Conservation (phyloP, 768 basidiomycete species). For the Lentinus tigrinus region DNA sequence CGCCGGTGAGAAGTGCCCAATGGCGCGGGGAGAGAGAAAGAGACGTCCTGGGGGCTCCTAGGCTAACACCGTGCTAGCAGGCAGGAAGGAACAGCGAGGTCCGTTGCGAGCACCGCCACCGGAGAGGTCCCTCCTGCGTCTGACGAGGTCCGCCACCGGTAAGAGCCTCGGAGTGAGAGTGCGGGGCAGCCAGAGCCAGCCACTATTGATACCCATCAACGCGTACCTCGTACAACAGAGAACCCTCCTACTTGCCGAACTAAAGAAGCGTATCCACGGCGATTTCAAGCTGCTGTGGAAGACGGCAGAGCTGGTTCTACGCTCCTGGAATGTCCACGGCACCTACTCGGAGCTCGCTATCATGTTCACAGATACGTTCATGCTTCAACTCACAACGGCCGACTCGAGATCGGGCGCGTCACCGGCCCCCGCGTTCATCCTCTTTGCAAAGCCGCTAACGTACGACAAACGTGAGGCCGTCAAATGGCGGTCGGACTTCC, state of each 20-base stretch:
- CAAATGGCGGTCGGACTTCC: background rate
- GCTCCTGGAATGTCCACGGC: background rate
- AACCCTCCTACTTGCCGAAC: background rate
- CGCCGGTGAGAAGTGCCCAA: too few species aligned
- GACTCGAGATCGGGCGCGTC: background rate
- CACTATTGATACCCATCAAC: too few species aligned
- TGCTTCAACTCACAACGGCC: background rate
- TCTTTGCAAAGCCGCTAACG: background rate
- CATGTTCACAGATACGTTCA: background rate
- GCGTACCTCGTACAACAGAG: background rate
- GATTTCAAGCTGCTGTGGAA: background rate
- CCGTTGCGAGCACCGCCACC: too few species aligned
- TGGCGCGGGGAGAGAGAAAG: too few species aligned
- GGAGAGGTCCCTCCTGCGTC: too few species aligned
- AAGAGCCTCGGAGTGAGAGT: too few species aligned
- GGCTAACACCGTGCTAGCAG: too few species aligned
- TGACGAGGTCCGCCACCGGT: too few species aligned
- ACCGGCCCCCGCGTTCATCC: background rate
- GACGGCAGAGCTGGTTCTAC: background rate
- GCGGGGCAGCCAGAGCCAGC: too few species aligned
- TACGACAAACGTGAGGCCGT: background rate
- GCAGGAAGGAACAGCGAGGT: too few species aligned
- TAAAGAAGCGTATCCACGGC: background rate
- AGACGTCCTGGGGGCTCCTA: too few species aligned
- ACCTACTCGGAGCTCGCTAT: background rate